These are phyloP conservation scores for Yamadazyma blattariae DNA, from an alignment of 1,139 yeast species.

Conservation along the genomic window DNA sequence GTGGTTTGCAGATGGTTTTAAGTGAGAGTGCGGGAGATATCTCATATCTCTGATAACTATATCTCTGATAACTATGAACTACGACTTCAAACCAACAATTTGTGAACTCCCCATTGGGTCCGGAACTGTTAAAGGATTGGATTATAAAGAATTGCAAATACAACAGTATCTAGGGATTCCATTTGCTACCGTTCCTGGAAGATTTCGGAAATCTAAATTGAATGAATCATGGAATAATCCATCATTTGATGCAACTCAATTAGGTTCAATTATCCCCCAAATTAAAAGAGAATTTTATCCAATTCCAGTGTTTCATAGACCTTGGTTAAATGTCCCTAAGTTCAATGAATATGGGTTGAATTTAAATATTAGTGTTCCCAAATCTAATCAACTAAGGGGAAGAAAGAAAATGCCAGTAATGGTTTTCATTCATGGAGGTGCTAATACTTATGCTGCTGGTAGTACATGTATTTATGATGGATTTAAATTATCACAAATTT, in stretches of 20 bases:
- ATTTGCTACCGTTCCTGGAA: conserved; percentile 13
- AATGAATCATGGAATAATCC: conserved; percentile 6
- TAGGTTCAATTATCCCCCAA: conserved; percentile 11
- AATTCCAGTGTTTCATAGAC: conserved; percentile 9
- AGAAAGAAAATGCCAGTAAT: conserved; percentile 11
- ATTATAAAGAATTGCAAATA: conserved; percentile 7
- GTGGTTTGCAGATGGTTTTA: too few species aligned
- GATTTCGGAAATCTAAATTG: conserved; percentile 12
- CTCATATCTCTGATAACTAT: too few species aligned
- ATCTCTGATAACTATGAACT: background rate
- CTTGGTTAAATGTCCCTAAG: conserved; percentile 4
- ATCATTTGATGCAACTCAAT: conserved; percentile 9
- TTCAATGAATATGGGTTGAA: conserved; percentile 6
- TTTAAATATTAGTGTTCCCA: conserved; percentile 6
- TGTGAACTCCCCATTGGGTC: background rate
- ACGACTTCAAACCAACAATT: conserved; percentile 1
- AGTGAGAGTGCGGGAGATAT: too few species aligned
- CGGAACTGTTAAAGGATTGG: conserved; percentile 5
- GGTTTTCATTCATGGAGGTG: conserved; percentile 16
- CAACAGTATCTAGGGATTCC: conserved; percentile 11
- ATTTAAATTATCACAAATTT: conserved; percentile 9
- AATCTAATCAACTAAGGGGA: conserved; percentile 1
- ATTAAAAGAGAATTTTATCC: conserved; percentile 11
- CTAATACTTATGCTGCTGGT: conserved; percentile 13
- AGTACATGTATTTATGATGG: conserved; percentile 12